Conservation (phyloP, 768 basidiomycete genomes). For the Coprinellus micaceus region DNA sequence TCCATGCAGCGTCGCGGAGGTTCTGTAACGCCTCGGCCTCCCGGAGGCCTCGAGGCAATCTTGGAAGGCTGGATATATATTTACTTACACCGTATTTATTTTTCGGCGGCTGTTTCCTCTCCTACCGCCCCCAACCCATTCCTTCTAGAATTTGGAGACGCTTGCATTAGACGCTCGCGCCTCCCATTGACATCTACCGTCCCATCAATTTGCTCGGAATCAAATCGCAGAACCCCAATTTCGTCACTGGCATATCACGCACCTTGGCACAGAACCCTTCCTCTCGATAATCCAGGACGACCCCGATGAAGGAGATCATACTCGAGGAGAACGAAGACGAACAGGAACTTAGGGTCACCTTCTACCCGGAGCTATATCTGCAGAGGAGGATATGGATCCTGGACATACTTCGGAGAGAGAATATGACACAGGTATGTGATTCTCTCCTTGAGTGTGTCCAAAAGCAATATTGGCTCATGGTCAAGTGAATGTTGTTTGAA, state of each 20-base stretch:
- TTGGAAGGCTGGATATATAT: no score
- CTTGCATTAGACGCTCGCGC: no score
- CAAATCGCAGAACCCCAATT: background rate
- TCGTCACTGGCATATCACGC: background rate
- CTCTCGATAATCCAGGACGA: background rate
- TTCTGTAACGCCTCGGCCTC: no score
- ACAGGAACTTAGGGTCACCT: constrained; percentile 51
- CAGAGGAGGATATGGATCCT: constrained; percentile 74
- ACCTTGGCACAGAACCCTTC: background rate
- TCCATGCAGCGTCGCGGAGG: no score
- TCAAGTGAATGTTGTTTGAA: background rate
- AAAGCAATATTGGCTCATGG: no score
- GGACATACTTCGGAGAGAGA: constrained; percentile 54
- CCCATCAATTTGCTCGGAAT: background rate
- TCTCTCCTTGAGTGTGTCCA: constrained; percentile 12
- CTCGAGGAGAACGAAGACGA: constrained; percentile 14
- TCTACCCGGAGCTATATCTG: constrained; percentile 63
- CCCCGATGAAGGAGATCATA: constrained; percentile 8
- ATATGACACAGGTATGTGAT: constrained; percentile 44
- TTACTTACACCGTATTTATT: no score
- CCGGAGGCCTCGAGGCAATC: no score
- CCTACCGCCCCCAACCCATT: no score
- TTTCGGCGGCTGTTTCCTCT: no score
- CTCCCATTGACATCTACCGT: background rate
- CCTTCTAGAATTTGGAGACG: no score